Percentiles rank a stretch among this genome's conserved stretches.
Conservation (phyloP, 768 basidiomycete genomes). For the Suillus subaureus region DNA sequence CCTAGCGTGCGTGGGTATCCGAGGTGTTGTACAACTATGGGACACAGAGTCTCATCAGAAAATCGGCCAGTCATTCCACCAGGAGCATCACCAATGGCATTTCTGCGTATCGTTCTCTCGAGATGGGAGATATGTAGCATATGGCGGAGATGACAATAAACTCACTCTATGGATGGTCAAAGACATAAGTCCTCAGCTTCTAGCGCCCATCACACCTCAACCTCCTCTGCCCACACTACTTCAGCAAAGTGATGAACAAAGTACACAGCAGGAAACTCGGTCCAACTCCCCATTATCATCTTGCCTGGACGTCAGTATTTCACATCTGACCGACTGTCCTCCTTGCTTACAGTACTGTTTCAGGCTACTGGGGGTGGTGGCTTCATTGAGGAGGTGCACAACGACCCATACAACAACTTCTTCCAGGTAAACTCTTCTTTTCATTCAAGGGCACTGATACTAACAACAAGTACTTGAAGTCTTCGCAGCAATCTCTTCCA, state of each 20-base stretch:
- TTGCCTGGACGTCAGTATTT: background rate
- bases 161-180: background rate
- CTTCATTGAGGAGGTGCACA: background rate
- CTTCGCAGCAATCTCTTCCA: background rate
- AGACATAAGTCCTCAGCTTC: background rate
- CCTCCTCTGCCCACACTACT: too few relatives aligned
- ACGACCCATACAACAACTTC: background rate
- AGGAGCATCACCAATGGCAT: background rate
- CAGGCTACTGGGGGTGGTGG: background rate
- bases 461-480: background rate
- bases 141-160: background rate
- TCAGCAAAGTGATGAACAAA: background rate
- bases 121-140: too few relatives aligned
- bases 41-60: background rate
- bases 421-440: background rate
- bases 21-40: background rate
- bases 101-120: background rate
- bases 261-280: background rate
- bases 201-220: too few relatives aligned
- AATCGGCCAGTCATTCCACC: background rate
- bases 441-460: background rate
- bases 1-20: background rate
- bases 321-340: background rate
- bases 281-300: background rate
- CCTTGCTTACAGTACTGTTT: background rate